Evolutionary conservation across 2,329 filamentous ascomycete genomes (phyloP).

Genomic region (Apiospora malaysiana): DNA sequence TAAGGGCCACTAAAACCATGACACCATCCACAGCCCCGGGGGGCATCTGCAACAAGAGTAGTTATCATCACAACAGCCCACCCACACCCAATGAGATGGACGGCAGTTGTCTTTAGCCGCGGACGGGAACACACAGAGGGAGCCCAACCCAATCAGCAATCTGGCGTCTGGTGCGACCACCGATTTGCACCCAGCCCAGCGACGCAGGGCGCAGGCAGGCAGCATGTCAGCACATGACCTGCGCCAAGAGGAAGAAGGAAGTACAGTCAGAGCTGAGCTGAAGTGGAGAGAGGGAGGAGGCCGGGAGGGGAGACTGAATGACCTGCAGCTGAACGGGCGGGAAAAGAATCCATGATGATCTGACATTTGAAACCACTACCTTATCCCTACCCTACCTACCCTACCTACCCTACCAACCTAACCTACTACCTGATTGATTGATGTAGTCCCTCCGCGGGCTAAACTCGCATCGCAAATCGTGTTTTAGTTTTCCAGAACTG

Average conservation of each 20-base stretch:
- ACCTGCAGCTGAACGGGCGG: not conserved
- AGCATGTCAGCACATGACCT: not conserved
- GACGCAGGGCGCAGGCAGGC: not conserved
- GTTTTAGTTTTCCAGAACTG: too few species aligned
- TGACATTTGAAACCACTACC: not conserved
- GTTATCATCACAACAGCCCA: too few species aligned
- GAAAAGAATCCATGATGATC: constrained; percentile 8
- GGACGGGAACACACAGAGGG: not conserved
- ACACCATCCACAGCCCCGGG: not conserved
- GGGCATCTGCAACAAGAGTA: not conserved
- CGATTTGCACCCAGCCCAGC: not conserved
- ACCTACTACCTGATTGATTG: not conserved
- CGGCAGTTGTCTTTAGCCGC: not conserved
- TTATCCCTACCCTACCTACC: not conserved
- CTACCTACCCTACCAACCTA: not conserved
- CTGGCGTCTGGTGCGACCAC: not conserved
- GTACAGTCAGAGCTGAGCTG: constrained; percentile 1
- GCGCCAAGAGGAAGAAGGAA: not conserved
- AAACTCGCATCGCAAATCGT: not conserved
- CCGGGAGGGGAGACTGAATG: not conserved
- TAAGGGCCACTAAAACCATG: not conserved
- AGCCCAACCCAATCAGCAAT: not conserved
- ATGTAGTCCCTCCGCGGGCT: not conserved
- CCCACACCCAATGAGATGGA: not conserved
- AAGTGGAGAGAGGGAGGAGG: not conserved